These are phyloP conservation scores for Podospora sp. DNA, from an alignment of 495 filamentous ascomycete genomes.

Conservation along the genomic window DNA sequence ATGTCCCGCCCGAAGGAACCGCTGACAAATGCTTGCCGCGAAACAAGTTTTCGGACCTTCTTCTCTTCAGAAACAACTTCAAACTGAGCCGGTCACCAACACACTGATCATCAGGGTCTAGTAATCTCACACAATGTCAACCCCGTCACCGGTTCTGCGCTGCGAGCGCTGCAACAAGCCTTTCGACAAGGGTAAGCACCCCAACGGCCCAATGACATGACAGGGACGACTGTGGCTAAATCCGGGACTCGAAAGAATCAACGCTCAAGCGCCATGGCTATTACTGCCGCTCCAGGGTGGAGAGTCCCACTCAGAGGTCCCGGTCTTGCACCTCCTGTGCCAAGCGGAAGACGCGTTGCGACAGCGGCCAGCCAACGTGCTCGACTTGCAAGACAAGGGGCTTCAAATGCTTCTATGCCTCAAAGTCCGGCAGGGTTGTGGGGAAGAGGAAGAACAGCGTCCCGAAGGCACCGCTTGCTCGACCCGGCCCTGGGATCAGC, in stretches of 20 bases:
- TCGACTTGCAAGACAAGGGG: neutral
- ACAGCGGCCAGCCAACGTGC: slow-evolving; percentile 9
- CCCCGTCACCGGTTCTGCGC: neutral
- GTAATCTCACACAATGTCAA: neutral
- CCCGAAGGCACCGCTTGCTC: neutral
- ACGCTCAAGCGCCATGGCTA: slow-evolving; percentile 18
- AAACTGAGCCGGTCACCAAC: no score
- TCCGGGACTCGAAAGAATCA: neutral
- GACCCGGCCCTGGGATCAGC: no score
- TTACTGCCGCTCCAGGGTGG: slow-evolving; percentile 11
- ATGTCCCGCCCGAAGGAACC: slow-evolving; percentile 2
- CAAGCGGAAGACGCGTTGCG: slow-evolving; percentile 17
- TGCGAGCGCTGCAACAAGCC: slow-evolving; percentile 16
- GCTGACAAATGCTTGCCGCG: slow-evolving; percentile 2
- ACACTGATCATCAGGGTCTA: no score
- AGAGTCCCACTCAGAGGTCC: neutral
- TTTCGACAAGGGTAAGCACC: slow-evolving; percentile 15
- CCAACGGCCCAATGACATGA: neutral
- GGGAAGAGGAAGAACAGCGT: neutral
- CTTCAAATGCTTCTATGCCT: slow-evolving; percentile 7
- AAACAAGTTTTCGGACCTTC: no score
- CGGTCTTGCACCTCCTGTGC: slow-evolving; percentile 10
- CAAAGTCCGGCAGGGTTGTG: neutral
- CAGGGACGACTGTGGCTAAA: neutral
- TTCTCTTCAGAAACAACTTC: no score